Conservation (phyloP, 805 yeast species). For the Ogataea ganodermae region DNA sequence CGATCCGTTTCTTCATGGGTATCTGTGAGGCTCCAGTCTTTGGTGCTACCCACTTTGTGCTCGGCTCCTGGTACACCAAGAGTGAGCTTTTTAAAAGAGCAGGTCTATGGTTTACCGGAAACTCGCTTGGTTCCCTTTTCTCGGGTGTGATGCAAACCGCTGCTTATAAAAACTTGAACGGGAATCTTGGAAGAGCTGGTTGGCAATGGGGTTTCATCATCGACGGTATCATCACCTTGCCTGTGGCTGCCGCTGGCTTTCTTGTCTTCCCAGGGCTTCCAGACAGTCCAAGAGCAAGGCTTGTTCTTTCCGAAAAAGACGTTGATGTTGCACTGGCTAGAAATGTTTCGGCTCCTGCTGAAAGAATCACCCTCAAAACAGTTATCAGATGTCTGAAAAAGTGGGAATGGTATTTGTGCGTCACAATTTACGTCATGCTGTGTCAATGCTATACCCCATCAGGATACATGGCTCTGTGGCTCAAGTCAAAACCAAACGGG, state of each 20-base stretch:
- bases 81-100: constrained; percentile 9
- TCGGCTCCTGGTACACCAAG: constrained; percentile 6
- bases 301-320: constrained; percentile 38
- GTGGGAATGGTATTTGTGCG: constrained; percentile 8
- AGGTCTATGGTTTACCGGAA: constrained; percentile 2
- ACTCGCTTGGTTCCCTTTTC: constrained; percentile 49
- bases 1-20: constrained; percentile 60
- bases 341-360: constrained; percentile 4
- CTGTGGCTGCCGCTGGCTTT: constrained; percentile 42
- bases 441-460: constrained; percentile 1
- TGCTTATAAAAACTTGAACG: constrained; percentile 28
- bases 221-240: constrained; percentile 43
- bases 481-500: constrained; percentile 2
- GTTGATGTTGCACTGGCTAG: constrained; percentile 37
- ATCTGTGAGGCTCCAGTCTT: constrained; percentile 43
- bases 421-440: constrained; percentile 1
- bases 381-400: constrained; percentile 4
- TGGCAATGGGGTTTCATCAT: constrained; percentile 55
- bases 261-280: constrained; percentile 47
- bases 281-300: constrained; percentile 41
- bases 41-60: constrained; percentile 7
- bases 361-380: constrained; percentile 2
- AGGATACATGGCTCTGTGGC: constrained; percentile 3
- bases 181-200: constrained; percentile 34
- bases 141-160: constrained; percentile 52